Evolutionary conservation across 2,329 filamentous ascomycete genomes (phyloP), one percentile per base, ranked within the genome.

Genomic region (Penicillium sp.): DNA sequence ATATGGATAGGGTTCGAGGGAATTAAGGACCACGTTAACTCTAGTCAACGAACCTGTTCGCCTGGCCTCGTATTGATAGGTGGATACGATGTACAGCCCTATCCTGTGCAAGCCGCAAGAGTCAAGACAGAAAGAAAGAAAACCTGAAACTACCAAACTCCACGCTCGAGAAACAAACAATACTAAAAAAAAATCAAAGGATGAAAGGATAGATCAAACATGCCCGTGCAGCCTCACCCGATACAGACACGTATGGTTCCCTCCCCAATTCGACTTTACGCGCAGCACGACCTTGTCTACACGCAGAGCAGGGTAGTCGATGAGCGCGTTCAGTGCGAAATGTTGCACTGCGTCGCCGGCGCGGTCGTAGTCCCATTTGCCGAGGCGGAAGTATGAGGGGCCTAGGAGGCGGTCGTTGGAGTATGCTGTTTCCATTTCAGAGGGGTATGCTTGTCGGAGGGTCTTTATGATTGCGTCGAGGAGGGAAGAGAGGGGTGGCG

Each of bases 151-250:
- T n/a, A 43, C 20, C 9, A 45, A 8, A 26, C 42, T 23, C 42
- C 51, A 33, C 42, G 51, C 51, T 47, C 7, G n/a, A n/a, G 42
- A 50, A 35, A 49, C 2, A 28, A 20, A 20, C n/a, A 3, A 35
- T 11, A 52, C n/a, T 18, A 23, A 20, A 23, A 24, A 42, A 0
- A 52, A 23, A 43, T 3, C 3, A 43, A 47, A 6, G 30, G 5
- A 23, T 21, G 20, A 14, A 24, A 7, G 2, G 28, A 26, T 28
- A 21, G 30, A 9, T 55, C 18, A 60, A 21, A 52, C 30, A 58
- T 70, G 65, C 3, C 77, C 77, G 62, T 77, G 70, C 49, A 79
- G 55, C 48, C 72, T 71, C 52, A 78, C 58, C n/a, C 77, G 72
- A 63, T 78, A 79, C 38, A 79, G 60, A 60, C 77, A 79, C 1